Evolutionary conservation across 2,329 filamentous ascomycete genomes (phyloP), one percentile per base, ranked within the genome.

Genomic region (Chaetomiaceae sp.): DNA sequence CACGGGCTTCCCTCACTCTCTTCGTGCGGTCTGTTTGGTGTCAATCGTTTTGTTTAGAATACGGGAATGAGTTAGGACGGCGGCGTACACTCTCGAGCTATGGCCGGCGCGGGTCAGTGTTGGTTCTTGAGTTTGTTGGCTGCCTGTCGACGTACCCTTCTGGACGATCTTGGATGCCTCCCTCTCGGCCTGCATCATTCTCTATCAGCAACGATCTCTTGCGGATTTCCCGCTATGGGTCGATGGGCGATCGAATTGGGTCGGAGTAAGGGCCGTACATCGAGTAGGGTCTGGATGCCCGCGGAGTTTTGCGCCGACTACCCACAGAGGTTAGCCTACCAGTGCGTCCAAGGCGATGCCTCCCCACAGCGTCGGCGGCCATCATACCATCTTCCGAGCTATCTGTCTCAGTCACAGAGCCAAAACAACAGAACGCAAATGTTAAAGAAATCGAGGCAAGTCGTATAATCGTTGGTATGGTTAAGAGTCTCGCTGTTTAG

Each of bases 91-190:
- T 61, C 55, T 51, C 57, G 42, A 42, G 60, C 59, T 62, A 52
- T 34, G 54, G 18, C 23, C n/a, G 43, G 44, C 30, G 20, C 62
- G 37, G 33, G 58, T 53, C 49, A 57, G 52, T 36, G n/a, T 18
- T 4, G 7, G 3, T 30, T 29, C 5, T 5, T 21, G 8, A 18
- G 11, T 25, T 29, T 30, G 44, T 43, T 48, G 20, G 16, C 41
- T 41, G 5, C 18, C 25, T 36, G 41, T 33, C 5, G 33, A 70
- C 76, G 56, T 72, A 95, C 92, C 89, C 82, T 94, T 90, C 73
- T 97, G 92, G 54, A 99, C 91, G 71, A 99, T 99, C 82, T 96
- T 96, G 75, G 96, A 92, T 57, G 94, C 94, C 73, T 97, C 92
- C 74, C 90, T 87, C 82, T 99, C 94, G 65, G 94, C 91, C 92